Evolutionary conservation across 2,329 filamentous ascomycete species (phyloP).

Genomic region (Zasmidium angulare): DNA sequence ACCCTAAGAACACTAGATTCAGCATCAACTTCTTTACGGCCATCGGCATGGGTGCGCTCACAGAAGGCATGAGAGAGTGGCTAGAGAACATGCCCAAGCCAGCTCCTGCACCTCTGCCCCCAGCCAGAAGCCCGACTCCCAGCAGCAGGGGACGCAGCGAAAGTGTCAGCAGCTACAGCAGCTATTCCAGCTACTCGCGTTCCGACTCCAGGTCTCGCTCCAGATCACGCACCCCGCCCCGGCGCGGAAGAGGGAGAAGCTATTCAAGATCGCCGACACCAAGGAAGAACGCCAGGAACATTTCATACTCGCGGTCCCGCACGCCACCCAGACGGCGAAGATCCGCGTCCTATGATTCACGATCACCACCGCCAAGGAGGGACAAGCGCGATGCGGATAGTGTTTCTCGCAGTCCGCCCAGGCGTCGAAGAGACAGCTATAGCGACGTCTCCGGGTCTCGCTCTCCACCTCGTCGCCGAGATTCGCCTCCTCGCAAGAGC

Average conservation of each 20-base stretch:
- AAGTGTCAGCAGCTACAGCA: slow-evolving; percentile 73
- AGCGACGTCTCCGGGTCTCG: slow-evolving; percentile 21
- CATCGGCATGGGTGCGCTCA: slow-evolving; percentile 91
- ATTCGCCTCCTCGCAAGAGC: slow-evolving; percentile 31
- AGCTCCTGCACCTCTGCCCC: slow-evolving; percentile 66
- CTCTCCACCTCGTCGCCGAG: slow-evolving; percentile 15
- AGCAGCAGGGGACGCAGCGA: slow-evolving; percentile 61
- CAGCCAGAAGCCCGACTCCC: slow-evolving; percentile 46
- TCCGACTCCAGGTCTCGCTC: slow-evolving; percentile 57
- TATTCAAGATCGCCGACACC: slow-evolving; percentile 20
- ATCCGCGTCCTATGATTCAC: slow-evolving; percentile 24
- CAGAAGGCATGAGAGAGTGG: slow-evolving; percentile 90
- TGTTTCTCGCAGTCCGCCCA: slow-evolving; percentile 20
- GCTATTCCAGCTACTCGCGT: slow-evolving; percentile 68
- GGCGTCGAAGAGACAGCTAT: slow-evolving; percentile 23
- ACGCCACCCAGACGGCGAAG: slow-evolving; percentile 16
- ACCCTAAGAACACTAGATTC: slow-evolving; percentile 87
- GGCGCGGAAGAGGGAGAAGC: slow-evolving; percentile 20
- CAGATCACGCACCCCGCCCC: slow-evolving; percentile 27
- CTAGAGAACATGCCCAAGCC: slow-evolving; percentile 89
- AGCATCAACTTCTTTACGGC: slow-evolving; percentile 99
- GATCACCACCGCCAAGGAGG: slow-evolving; percentile 26
- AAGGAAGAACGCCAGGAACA: slow-evolving; percentile 8
- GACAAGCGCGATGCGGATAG: slow-evolving; percentile 9
- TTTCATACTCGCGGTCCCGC: slow-evolving; percentile 16